Percentiles rank a stretch among this genome's conserved stretches.
Conservation (phyloP, 2,329 filamentous ascomycete genomes). For the Alternaria brassicicola region DNA sequence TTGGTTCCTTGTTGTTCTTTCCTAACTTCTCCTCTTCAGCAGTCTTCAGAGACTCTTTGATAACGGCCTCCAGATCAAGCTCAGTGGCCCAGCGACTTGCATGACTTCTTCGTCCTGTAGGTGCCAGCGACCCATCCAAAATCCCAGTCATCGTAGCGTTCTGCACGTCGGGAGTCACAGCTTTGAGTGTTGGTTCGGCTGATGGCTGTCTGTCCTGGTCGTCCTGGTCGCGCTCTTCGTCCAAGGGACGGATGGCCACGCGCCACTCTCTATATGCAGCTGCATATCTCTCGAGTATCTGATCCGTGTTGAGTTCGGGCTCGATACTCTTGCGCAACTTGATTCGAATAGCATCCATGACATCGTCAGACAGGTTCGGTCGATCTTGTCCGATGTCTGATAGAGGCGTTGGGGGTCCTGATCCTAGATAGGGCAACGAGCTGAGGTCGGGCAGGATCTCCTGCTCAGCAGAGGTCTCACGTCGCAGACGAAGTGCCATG, state of each 20-base stretch:
- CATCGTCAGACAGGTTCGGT: conserved; percentile 42
- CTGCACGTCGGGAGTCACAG: conserved; percentile 55
- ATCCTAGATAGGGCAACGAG: conserved; percentile 54
- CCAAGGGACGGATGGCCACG: conserved; percentile 48
- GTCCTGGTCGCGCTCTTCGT: conserved; percentile 50
- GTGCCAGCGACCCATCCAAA: conserved; percentile 33
- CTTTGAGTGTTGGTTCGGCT: conserved; percentile 43
- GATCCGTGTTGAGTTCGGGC: conserved; percentile 35
- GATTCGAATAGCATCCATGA: conserved; percentile 46
- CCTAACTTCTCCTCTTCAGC: conserved; percentile 74
- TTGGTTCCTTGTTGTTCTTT: conserved; percentile 64
- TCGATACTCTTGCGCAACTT: conserved; percentile 43
- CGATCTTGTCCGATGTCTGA: conserved; percentile 52
- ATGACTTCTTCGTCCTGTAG: conserved; percentile 41
- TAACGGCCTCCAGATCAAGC: conserved; percentile 72
- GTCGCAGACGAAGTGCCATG: conserved; percentile 38
- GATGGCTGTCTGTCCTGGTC: conserved; percentile 45
- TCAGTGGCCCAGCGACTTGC: conserved; percentile 60
- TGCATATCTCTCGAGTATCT: conserved; percentile 46
- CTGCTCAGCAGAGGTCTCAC: conserved; percentile 39
- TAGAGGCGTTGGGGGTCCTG: conserved; percentile 51
- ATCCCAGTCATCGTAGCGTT: conserved; percentile 37
- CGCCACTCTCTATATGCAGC: conserved; percentile 52
- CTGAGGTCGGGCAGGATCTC: conserved; percentile 51
- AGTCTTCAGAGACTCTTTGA: conserved; percentile 70